Evolutionary conservation across 2,329 filamentous ascomycete genomes (phyloP), one percentile per base, ranked within the genome.

Genomic region (Verticillium dahliae): DNA sequence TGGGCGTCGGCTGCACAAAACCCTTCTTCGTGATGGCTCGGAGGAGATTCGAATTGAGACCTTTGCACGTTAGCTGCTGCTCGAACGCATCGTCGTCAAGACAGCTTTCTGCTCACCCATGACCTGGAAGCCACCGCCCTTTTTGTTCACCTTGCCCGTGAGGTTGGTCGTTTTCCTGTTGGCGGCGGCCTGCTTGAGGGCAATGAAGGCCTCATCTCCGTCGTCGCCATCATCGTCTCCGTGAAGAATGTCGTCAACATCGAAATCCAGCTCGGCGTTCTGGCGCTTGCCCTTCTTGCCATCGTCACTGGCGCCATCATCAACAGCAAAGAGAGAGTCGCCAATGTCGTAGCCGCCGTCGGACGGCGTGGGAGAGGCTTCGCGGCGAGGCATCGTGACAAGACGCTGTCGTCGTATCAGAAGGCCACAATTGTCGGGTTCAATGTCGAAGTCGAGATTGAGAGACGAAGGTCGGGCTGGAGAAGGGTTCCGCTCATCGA

Each of bases 1-100:
- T 99, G 0, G 95, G 95, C 0, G 95, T 99, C 4, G 96, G 96
- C 2, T 98, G 91, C 0, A 90, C 92, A 76, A 97, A 99, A 15
- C 95, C 96, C 77, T 98, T 99, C 69, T 91, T 85, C 13, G 90
- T 85, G 66, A 99, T 98, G 1, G 95, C 92, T 71, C 96, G 95
- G 31, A 99, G 81, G 4, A 99, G 81, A 67, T 90, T 88, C 11
- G 87, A 81, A 76, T 91, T 96, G 61, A 98, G 79, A 45, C 90
- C 86, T 89, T 62, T 10, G 10, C 3, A 11, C 0, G 41, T 66
- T 56, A 62, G 61, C 54, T 33, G n/a, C 27, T 58, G 52, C 58
- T 57, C 18, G 57, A 60, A 70, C 14, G 27, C 27, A 31, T 31
- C 4, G 69, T 65, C 50, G 4, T n/a, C 57, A 11, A 22, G 6